phyloP scores from a whole-genome alignment of 1,284 basidiomycete genomes.

The Microbotryum lychnidis-dioicae region DNA sequence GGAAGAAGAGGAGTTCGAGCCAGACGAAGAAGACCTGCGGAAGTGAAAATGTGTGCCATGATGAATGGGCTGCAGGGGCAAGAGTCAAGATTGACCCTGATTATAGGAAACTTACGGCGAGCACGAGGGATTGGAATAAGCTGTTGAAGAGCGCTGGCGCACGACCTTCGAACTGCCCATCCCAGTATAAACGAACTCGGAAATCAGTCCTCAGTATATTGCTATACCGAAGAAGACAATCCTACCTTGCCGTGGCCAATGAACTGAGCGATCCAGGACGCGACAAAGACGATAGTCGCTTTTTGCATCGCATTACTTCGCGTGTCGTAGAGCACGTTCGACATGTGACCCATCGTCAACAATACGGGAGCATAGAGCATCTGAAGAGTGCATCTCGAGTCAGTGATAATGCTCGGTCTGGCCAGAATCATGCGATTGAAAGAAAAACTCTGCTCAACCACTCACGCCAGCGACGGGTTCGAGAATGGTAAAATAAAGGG shows the following conservation, averaged over 20 bases:
- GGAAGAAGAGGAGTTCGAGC: slow-evolving; percentile 35
- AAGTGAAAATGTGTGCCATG: background rate
- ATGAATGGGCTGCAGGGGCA: background rate
- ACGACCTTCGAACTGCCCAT: slow-evolving; percentile 34
- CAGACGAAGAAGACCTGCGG: slow-evolving; percentile 35
- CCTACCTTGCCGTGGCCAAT: slow-evolving; percentile 28
- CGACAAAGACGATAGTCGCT: slow-evolving; percentile 22
- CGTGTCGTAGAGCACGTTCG: slow-evolving; percentile 29
- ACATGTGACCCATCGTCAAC: slow-evolving; percentile 29
- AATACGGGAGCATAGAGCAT: slow-evolving; percentile 33
- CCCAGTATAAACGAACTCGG: too few relatives aligned
- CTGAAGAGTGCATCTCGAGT: slow-evolving; percentile 8
- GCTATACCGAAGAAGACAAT: background rate
- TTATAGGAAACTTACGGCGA: slow-evolving; percentile 20
- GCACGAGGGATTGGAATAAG: slow-evolving; percentile 34
- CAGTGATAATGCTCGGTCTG: background rate
- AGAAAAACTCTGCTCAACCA: background rate
- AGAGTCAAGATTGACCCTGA: background rate
- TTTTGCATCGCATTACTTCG: slow-evolving; percentile 23
- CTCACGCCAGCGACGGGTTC: slow-evolving; percentile 33
- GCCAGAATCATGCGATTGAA: too few relatives aligned
- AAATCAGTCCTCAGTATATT: background rate
- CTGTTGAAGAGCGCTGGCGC: slow-evolving; percentile 36
- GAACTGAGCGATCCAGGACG: slow-evolving; percentile 36
- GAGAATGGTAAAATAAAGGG: slow-evolving; percentile 34